phyloP scores from a whole-genome alignment of 192 early-diverging fungal species.

The Coemansia sp. region DNA sequence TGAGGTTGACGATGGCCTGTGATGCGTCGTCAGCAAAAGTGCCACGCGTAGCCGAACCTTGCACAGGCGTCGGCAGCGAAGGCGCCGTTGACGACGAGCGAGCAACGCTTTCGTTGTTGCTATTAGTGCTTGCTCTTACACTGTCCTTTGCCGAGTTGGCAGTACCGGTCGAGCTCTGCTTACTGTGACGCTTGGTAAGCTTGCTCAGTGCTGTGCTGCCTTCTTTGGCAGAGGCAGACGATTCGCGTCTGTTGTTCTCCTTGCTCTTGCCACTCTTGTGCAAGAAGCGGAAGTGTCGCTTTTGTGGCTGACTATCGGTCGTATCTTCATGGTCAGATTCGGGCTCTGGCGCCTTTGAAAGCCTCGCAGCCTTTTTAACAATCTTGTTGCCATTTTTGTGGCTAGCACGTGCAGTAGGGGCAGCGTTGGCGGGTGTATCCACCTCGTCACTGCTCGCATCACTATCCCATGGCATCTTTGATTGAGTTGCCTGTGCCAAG shows the following conservation, averaged over 20 bases:
- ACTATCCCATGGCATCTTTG: constrained; percentile 48
- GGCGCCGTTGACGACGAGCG: constrained; percentile 38
- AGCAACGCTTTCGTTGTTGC: constrained; percentile 27
- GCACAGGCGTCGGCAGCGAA: constrained; percentile 37
- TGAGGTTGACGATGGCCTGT: constrained; percentile 45
- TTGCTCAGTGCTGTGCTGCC: constrained; percentile 12
- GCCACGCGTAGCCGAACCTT: constrained; percentile 19
- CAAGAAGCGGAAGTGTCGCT: constrained; percentile 48
- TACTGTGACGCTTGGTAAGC: constrained; percentile 34
- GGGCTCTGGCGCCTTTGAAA: neutral
- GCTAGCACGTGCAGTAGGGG: neutral
- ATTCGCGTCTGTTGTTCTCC: constrained; percentile 29
- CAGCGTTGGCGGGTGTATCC: constrained; percentile 8
- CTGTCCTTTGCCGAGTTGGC: constrained; percentile 41
- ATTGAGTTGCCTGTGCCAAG: constrained; percentile 1
- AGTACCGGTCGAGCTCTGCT: constrained; percentile 26
- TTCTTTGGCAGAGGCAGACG: constrained; percentile 18
- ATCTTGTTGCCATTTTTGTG: constrained; percentile 9
- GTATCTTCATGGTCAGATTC: constrained; percentile 13
- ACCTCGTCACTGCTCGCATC: constrained; percentile 40
- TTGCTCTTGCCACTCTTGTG: constrained; percentile 47
- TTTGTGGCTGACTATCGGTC: constrained; percentile 32
- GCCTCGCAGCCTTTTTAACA: constrained; percentile 12
- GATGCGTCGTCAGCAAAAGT: constrained; percentile 50
- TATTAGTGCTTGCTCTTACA: constrained; percentile 19